phyloP scores from a whole-genome alignment of 345 rosid species.

The thale cress (Arabidopsis thaliana) region TAIR10.1 NC_003076.8:4114001-4114500 shows the following conservation, averaged over 20 bases:
- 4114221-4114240: constrained; percentile 62
- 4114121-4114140: constrained; percentile 54
- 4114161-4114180: constrained; percentile 96
- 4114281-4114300: constrained; percentile 15
- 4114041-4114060: constrained; percentile 95
- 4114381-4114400: constrained; percentile 89
- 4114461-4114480: constrained; percentile 32
- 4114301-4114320: constrained; percentile 14
- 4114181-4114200: constrained; percentile 77
- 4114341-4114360: constrained; percentile 97
- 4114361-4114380: constrained; percentile 94
- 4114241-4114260: constrained; percentile 93
- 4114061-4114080: constrained; percentile 25
- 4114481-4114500: constrained; percentile 15
- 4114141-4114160: constrained; percentile 99
- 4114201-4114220: constrained; percentile 68
- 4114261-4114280: constrained; percentile 66
- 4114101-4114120: constrained; percentile 1
- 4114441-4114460: constrained; percentile 77
- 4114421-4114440: constrained; percentile 94
- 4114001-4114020: constrained; percentile 99
- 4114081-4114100: constrained; percentile 19
- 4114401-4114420: constrained; percentile 77
- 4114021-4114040: constrained; percentile 97
- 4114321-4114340: constrained; percentile 52